These are phyloP conservation scores for Pestalotiopsis fici DNA, from an alignment of 2,329 filamentous ascomycete genomes.

Conservation along the genomic window DNA sequence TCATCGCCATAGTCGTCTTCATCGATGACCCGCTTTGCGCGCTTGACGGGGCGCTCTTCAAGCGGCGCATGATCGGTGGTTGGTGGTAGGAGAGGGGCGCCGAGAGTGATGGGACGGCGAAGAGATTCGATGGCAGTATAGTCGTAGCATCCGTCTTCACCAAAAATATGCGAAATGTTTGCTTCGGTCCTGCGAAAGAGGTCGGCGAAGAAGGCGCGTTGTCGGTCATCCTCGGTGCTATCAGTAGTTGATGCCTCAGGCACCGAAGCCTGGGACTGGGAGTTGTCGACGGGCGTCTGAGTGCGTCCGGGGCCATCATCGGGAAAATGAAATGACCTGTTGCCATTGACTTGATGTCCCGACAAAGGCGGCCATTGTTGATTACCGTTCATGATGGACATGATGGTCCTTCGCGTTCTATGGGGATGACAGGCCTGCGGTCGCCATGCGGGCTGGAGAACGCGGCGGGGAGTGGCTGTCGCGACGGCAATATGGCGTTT, in stretches of 20 bases:
- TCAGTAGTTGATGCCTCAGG: conserved; percentile 54
- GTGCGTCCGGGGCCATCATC: conserved; percentile 60
- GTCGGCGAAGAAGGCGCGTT: conserved; percentile 74
- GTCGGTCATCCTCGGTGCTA: conserved; percentile 68
- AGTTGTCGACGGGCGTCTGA: conserved; percentile 51
- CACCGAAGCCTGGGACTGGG: conserved; percentile 44
- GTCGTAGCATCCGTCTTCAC: conserved; percentile 56
- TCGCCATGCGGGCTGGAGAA: conserved; percentile 57
- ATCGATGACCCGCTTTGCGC: conserved; percentile 75
- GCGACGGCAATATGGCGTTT: conserved; percentile 47
- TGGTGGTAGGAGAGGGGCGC: conserved; percentile 48
- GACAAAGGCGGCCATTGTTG: conserved; percentile 64
- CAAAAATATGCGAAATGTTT: conserved; percentile 76
- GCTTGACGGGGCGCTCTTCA: conserved; percentile 68
- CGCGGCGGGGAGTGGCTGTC: conserved; percentile 49
- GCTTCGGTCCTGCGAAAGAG: conserved; percentile 77
- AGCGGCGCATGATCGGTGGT: conserved; percentile 61
- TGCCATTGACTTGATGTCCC: conserved; percentile 47
- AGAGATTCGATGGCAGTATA: conserved; percentile 54
- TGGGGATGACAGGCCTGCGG: conserved; percentile 47
- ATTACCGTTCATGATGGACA: conserved; percentile 70
- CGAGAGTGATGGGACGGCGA: conserved; percentile 41
- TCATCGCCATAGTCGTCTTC: conserved; percentile 88
- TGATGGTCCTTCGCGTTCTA: conserved; percentile 54
- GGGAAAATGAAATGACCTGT: conserved; percentile 54